Evolutionary conservation across 106 monocot species (phyloP), one percentile per base, ranked within the genome.

Genomic region (Dendrobium huoshanense): DNA sequence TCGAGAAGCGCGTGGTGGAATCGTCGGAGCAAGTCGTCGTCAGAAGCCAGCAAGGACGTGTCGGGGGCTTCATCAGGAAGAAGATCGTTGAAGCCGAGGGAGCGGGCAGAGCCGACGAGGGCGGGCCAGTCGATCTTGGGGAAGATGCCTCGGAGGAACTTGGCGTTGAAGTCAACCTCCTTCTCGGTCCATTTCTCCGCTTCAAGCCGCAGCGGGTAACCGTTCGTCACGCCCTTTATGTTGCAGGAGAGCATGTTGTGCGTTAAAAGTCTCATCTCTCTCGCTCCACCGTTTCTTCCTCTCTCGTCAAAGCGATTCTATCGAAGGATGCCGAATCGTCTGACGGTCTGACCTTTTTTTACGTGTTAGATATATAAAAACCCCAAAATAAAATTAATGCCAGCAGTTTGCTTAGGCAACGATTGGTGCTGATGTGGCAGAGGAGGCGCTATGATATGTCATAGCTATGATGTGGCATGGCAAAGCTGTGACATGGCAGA

Each of bases 231-330:
- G 18, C 97, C 94, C 89, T 91, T 94, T 15, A 94, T 86, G 97
- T 94, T 94, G 92, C 89, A 82, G 19, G 94, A 80, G 0, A 98
- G 88, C 94, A 98, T 98, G 89, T 98, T 98, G 91, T 98, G 97
- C 8, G 94, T 94, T 64, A 98, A 75, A 6, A 98, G 91, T 83
- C 97, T 92, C 97, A 98, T 98, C 81, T 80, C 83, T 70, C 41
- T 41, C 67, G 2, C 61, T 58, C 27, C 13, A 13, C 45, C 45
- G 45, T 45, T 45, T 45, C 45, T 45, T 45, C 55, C 78, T 20
- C 59, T 29, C 56, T 75, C 43, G 19, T 0, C 15, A n/a, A 27
- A 1, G 1, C 45, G 37, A 22, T 61, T 45, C 55, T 56, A 56
- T 56, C 55, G 55, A 16, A 56, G 55, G 13, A 56, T 16, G 16